Evolutionary conservation across 257 asterid species (phyloP).

Genomic region (Osmanthus fragrans): DNA sequence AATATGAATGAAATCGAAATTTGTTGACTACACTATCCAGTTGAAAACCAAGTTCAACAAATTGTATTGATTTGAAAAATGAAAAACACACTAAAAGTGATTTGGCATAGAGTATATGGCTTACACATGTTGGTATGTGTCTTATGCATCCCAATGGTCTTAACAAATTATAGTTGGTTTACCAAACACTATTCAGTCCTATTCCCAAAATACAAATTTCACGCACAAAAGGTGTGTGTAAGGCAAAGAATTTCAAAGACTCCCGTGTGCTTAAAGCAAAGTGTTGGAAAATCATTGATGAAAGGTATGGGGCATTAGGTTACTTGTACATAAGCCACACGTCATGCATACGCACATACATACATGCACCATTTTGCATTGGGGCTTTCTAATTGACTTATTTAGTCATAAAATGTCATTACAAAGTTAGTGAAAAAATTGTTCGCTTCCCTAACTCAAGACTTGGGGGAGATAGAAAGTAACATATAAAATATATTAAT

Average conservation of each 20-base stretch:
- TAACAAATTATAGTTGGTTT: not conserved
- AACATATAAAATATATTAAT: not conserved
- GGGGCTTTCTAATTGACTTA: not conserved
- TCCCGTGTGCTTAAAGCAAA: not conserved
- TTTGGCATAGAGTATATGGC: not conserved
- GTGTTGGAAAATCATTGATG: not conserved
- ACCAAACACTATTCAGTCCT: not conserved
- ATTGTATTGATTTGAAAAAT: no score
- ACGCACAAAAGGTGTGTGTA: no score
- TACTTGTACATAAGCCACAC: conserved; percentile 7
- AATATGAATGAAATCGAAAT: no score
- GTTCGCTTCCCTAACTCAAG: conserved; percentile 24
- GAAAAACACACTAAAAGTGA: not conserved
- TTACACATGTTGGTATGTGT: not conserved
- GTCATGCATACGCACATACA: conserved; percentile 22
- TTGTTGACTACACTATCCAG: no score
- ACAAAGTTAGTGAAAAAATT: conserved; percentile 31
- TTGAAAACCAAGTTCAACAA: no score
- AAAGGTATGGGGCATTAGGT: not conserved
- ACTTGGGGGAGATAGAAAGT: not conserved
- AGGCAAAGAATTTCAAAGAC: no score
- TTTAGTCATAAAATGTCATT: conserved; percentile 18
- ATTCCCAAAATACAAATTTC: not conserved
- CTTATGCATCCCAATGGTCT: not conserved
- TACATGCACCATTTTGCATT: not conserved